phyloP scores from a whole-genome alignment of 345 rosid species.

The Odontarrhena argentea region DNA sequence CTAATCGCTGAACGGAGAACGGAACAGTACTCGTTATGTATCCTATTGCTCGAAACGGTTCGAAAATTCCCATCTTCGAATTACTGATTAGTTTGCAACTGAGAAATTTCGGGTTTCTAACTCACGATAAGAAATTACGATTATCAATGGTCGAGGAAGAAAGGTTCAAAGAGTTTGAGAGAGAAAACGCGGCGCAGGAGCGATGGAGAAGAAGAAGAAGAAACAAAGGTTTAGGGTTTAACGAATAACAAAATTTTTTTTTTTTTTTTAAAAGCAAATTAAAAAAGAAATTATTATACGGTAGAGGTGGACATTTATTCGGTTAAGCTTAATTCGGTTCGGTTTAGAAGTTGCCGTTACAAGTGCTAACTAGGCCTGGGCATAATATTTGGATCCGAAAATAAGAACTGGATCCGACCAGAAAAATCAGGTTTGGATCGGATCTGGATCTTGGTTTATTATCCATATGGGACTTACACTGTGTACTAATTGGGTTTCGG shows the following conservation, averaged over 20 bases:
- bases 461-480: too few relatives aligned
- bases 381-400: too few relatives aligned
- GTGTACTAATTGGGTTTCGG: too few relatives aligned
- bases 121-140: background rate
- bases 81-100: background rate
- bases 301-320: too few relatives aligned
- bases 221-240: constrained; percentile 30
- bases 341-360: too few relatives aligned
- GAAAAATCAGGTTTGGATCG: too few relatives aligned
- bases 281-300: background rate
- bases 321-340: too few relatives aligned
- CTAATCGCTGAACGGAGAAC: constrained; percentile 81
- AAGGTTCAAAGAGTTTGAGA: background rate
- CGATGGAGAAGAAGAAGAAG: background rate
- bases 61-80: constrained; percentile 80
- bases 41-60: constrained; percentile 87
- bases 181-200: constrained; percentile 27
- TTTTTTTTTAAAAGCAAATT: background rate
- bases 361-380: too few relatives aligned
- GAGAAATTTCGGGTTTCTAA: constrained; percentile 10
- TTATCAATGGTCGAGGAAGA: background rate
- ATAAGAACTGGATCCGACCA: too few relatives aligned
- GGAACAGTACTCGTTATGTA: constrained; percentile 83
- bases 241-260: background rate
- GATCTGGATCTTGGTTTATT: too few relatives aligned